Percentiles rank a stretch among this genome's conserved stretches.
Conservation (phyloP, 192 early-diverging fungal species). For the Phlyctochytrium arcticum region DNA sequence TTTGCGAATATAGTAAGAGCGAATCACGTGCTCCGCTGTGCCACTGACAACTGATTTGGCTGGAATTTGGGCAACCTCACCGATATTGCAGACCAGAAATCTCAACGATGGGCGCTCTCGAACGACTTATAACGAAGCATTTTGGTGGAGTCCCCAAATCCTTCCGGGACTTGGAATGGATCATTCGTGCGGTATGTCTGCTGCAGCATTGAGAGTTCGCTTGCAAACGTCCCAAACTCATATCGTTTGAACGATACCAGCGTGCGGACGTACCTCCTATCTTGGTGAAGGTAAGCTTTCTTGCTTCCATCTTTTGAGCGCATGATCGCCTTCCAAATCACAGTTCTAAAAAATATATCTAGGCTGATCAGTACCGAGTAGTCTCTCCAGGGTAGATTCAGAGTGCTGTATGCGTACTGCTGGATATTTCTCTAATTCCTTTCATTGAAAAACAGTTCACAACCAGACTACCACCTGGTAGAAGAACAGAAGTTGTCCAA, state of each 20-base stretch:
- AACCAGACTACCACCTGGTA: constrained; percentile 29
- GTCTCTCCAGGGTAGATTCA: constrained; percentile 36
- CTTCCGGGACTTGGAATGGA: constrained; percentile 43
- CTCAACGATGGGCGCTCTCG: constrained; percentile 25
- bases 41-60: too few relatives aligned
- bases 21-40: too few relatives aligned
- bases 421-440: not conserved
- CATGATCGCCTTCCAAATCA: too few relatives aligned
- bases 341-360: too few relatives aligned
- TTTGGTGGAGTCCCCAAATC: constrained; percentile 40
- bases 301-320: too few relatives aligned
- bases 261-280: constrained; percentile 35
- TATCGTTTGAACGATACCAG: not conserved
- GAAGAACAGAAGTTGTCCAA: constrained; percentile 49
- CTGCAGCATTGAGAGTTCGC: not conserved
- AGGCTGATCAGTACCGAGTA: constrained; percentile 43
- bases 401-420: too few relatives aligned
- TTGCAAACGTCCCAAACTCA: not conserved
- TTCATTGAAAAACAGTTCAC: constrained; percentile 30
- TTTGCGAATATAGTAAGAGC: too few relatives aligned
- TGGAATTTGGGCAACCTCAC: too few relatives aligned
- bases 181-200: constrained; percentile 33
- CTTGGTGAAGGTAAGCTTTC: constrained; percentile 16
- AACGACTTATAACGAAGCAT: constrained; percentile 17
- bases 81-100: too few relatives aligned